These are phyloP conservation scores for Metschnikowia shivogae DNA, from an alignment of 805 yeast species.

Conservation along the genomic window DNA sequence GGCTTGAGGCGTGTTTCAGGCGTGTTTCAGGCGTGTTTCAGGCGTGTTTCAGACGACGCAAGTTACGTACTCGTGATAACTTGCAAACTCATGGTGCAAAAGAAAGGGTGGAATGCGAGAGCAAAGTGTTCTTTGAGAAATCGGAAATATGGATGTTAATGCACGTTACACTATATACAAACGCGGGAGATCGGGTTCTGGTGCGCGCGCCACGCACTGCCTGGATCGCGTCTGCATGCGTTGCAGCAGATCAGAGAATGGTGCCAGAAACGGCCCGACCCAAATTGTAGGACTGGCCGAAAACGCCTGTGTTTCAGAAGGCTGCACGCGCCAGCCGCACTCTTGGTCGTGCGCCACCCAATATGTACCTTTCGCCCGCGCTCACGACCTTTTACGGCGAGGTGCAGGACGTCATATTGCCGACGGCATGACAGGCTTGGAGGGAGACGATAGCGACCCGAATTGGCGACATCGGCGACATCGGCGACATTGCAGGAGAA, in stretches of 20 bases:
- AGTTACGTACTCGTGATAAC: slow-evolving; percentile 3
- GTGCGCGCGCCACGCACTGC: neutral
- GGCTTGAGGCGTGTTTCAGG: neutral
- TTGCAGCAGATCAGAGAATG: neutral
- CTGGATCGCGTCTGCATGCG: neutral
- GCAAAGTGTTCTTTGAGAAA: neutral
- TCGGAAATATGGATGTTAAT: slow-evolving; percentile 3
- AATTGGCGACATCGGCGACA: too few species aligned
- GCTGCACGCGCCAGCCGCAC: slow-evolving; percentile 3
- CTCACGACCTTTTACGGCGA: too few species aligned
- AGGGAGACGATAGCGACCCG: too few species aligned
- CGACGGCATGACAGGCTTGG: too few species aligned
- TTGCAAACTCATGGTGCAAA: slow-evolving; percentile 5
- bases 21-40: neutral
- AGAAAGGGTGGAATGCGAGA: slow-evolving; percentile 1
- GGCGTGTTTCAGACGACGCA: neutral
- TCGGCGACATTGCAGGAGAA: too few species aligned
- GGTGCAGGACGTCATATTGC: too few species aligned
- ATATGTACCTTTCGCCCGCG: neutral
- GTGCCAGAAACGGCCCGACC: neutral
- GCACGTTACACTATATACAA: slow-evolving; percentile 4
- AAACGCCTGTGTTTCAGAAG: too few species aligned
- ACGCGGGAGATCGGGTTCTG: neutral
- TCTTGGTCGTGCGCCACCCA: neutral
- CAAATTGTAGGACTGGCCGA: too few species aligned